phyloP scores from a whole-genome alignment of 73 alveolate species.

The Tetrahymena borealis region DNA sequence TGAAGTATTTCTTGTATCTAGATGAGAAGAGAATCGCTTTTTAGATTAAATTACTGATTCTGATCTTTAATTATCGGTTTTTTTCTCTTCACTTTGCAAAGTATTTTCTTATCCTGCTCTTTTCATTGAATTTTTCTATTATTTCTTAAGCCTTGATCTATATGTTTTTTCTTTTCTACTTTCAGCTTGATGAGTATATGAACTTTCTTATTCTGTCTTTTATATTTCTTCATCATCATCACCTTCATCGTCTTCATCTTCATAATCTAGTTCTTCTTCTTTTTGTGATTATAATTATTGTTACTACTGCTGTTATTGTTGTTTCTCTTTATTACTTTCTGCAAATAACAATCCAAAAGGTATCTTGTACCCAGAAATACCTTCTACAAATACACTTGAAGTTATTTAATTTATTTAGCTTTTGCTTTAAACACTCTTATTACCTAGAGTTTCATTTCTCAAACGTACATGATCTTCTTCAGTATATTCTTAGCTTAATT shows the following conservation, averaged over 20 bases:
- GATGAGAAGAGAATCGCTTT: not conserved
- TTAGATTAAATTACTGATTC: not conserved
- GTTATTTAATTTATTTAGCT: not conserved
- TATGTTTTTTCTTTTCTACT: too few species aligned
- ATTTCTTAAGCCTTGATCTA: too few species aligned
- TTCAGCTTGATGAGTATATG: too few species aligned
- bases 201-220: too few species aligned
- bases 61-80: not conserved
- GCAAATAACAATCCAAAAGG: not conserved
- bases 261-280: not conserved
- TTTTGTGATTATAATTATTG: not conserved
- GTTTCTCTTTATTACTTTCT: not conserved
- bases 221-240: too few species aligned
- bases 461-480: not conserved
- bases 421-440: not conserved
- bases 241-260: not conserved
- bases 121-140: too few species aligned
- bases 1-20: not conserved
- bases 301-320: not conserved
- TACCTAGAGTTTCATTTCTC: not conserved
- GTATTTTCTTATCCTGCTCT: too few species aligned
- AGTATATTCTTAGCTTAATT: not conserved
- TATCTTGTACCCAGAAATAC: not conserved
- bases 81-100: not conserved
- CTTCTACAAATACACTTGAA: not conserved